These are phyloP conservation scores for cucumber (Cucumis sativus) DNA, from an alignment of 306 rosid species.

Conservation along the genomic window DNA sequence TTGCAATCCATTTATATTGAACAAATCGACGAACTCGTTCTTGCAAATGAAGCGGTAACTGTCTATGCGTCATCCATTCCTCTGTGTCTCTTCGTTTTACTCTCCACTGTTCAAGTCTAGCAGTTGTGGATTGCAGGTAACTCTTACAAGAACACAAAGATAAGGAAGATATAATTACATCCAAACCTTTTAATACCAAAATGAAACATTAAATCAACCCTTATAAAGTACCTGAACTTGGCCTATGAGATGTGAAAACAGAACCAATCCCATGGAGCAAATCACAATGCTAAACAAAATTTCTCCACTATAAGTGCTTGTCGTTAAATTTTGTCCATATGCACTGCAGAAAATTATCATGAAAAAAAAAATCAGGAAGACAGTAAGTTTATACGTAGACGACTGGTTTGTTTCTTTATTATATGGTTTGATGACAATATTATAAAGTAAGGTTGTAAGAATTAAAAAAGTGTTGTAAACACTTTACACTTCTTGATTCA, in stretches of 20 bases:
- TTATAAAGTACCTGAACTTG: constrained; percentile 62
- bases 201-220: neutral
- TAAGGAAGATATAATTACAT: neutral
- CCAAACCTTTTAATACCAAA: neutral
- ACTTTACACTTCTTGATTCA: too few species aligned
- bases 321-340: constrained; percentile 56
- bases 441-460: neutral
- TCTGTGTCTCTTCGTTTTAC: constrained; percentile 72
- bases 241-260: constrained; percentile 82
- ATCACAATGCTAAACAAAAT: constrained; percentile 46
- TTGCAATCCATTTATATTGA: constrained; percentile 85
- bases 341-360: constrained; percentile 33
- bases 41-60: constrained; percentile 61
- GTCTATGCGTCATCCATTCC: constrained; percentile 98
- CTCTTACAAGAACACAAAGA: constrained; percentile 21
- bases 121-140: constrained; percentile 67
- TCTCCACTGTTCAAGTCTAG: constrained; percentile 90
- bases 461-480: neutral
- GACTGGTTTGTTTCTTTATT: neutral
- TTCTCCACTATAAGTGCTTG: constrained; percentile 41
- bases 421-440: neutral
- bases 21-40: constrained; percentile 69
- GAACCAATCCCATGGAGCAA: constrained; percentile 57
- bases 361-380: neutral
- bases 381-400: neutral